Evolutionary conservation across 768 basidiomycete species (phyloP).

Genomic region (Cystofilobasidium ferigula): DNA sequence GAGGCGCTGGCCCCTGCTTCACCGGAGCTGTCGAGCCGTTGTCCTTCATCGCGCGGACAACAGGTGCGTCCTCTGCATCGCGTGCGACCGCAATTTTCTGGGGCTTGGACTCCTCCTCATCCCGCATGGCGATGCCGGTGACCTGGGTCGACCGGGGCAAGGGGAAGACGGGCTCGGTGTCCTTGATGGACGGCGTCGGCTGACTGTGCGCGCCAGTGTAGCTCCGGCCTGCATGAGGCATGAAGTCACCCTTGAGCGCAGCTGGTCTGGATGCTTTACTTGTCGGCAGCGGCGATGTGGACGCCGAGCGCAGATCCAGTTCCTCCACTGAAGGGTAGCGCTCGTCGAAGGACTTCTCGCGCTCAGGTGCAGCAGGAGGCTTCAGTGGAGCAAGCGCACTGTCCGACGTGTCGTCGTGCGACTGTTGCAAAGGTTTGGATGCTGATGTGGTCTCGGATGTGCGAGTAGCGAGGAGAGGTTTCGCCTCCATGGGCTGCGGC

Average conservation of each 20-base stretch:
- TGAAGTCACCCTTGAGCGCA: background rate
- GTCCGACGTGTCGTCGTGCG: background rate
- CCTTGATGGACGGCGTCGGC: background rate
- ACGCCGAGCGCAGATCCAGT: background rate
- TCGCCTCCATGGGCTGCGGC: background rate
- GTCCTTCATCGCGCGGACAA: background rate
- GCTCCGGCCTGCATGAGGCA: conserved; percentile 10
- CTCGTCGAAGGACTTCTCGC: conserved; percentile 20
- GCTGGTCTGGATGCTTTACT: background rate
- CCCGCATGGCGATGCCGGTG: conserved; percentile 10
- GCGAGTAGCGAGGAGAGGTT: background rate
- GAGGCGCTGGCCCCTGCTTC: background rate
- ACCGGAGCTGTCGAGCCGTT: background rate
- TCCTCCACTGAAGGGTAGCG: conserved; percentile 19
- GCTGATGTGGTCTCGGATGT: too few relatives aligned
- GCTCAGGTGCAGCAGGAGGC: background rate
- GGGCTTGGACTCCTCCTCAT: background rate
- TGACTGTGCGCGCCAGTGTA: conserved; percentile 11
- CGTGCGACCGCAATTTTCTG: background rate
- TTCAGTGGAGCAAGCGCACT: background rate
- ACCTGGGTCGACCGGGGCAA: conserved; percentile 15
- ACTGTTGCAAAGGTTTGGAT: too few relatives aligned
- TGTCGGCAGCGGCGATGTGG: background rate
- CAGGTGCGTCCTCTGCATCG: background rate
- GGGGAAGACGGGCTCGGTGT: background rate